Conservation (phyloP, 768 basidiomycete genomes). For the Auriculariales sp. region DNA sequence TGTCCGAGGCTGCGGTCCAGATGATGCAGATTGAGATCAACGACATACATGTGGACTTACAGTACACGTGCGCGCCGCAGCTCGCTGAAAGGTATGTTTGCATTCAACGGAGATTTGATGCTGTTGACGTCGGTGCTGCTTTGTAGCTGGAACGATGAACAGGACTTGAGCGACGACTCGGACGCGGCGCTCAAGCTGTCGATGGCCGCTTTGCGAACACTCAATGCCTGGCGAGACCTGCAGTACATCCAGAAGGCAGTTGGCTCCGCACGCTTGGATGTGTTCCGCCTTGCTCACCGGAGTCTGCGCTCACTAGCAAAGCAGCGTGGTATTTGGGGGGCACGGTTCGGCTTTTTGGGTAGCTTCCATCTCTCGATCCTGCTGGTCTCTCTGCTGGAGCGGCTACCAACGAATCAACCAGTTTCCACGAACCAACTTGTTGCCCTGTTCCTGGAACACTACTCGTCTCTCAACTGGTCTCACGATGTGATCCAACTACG, state of each 20-base stretch:
- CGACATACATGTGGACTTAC: conserved; percentile 12
- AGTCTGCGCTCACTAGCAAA: conserved; percentile 8
- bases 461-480: conserved; percentile 11
- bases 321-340: conserved; percentile 8
- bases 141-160: too few species aligned
- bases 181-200: conserved; percentile 6
- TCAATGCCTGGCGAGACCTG: conserved; percentile 12
- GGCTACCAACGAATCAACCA: background rate
- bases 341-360: conserved; percentile 12
- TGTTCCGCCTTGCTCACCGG: conserved; percentile 10
- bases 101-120: too few species aligned
- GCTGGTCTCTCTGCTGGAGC: conserved; percentile 6
- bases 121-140: too few species aligned
- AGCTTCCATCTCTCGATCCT: conserved; percentile 13
- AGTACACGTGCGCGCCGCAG: conserved; percentile 11
- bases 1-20: conserved; percentile 12
- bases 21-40: conserved; percentile 11
- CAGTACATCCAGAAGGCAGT: conserved; percentile 5
- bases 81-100: conserved; percentile 9
- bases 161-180: too few species aligned
- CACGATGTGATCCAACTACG: conserved; percentile 6
- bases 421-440: conserved; percentile 9
- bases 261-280: conserved; percentile 1
- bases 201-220: conserved; percentile 8
- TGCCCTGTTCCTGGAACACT: conserved; percentile 8